Evolutionary conservation across 768 basidiomycete species (phyloP).

Genomic region (Piloderma croceum): DNA sequence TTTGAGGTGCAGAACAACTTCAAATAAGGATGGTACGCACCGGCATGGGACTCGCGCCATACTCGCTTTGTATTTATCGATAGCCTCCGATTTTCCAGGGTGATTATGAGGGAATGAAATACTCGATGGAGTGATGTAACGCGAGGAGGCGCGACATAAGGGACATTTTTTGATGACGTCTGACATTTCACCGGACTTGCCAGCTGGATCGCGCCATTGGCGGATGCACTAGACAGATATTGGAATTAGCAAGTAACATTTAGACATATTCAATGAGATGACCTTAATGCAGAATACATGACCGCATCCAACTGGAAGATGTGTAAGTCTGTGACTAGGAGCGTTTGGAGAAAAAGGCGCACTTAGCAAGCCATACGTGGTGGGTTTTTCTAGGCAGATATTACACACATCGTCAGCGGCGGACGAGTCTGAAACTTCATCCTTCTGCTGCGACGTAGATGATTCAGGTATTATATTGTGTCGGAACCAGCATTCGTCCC

Average conservation of each 20-base stretch:
- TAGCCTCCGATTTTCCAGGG: slow-evolving; percentile 43
- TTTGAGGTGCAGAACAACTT: neutral
- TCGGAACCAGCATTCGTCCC: slow-evolving; percentile 70
- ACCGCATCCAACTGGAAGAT: slow-evolving; percentile 54
- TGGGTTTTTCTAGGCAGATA: slow-evolving; percentile 72
- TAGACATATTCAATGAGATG: slow-evolving; percentile 14
- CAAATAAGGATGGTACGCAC: slow-evolving; percentile 31
- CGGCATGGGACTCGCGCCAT: slow-evolving; percentile 68
- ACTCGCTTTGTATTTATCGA: slow-evolving; percentile 62
- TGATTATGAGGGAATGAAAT: slow-evolving; percentile 53
- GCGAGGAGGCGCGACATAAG: slow-evolving; percentile 63
- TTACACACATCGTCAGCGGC: slow-evolving; percentile 47
- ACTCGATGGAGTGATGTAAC: slow-evolving; percentile 71
- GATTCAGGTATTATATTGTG: slow-evolving; percentile 51
- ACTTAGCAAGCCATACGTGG: slow-evolving; percentile 66
- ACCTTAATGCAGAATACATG: slow-evolving; percentile 77
- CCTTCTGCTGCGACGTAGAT: too few species aligned
- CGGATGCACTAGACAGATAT: slow-evolving; percentile 57
- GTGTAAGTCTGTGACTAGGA: slow-evolving; percentile 8
- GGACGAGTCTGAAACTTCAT: slow-evolving; percentile 9
- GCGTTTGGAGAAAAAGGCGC: slow-evolving; percentile 14
- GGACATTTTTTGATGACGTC: slow-evolving; percentile 73
- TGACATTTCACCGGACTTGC: slow-evolving; percentile 49
- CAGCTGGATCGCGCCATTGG: slow-evolving; percentile 64
- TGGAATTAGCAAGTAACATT: slow-evolving; percentile 6